phyloP scores from a whole-genome alignment of 2,329 filamentous ascomycete species.

The Diplodia corticola region DNA sequence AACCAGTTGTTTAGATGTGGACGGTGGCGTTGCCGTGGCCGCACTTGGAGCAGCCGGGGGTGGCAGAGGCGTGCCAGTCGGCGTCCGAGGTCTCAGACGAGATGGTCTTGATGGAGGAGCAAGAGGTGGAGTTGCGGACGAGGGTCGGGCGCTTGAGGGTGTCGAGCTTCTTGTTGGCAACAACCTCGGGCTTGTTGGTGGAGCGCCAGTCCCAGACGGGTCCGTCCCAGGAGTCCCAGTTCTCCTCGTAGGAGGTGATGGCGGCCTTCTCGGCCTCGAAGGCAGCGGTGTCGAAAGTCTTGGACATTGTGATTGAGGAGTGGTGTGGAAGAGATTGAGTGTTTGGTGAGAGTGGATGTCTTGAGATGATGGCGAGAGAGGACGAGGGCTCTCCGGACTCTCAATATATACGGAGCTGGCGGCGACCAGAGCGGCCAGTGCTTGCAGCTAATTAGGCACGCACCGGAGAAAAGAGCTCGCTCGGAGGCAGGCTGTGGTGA shows the following conservation, averaged over 20 bases:
- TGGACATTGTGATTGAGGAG: slow-evolving; percentile 19
- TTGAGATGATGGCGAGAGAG: slow-evolving; percentile 80
- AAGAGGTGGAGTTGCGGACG: slow-evolving; percentile 14
- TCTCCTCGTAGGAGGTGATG: slow-evolving; percentile 28
- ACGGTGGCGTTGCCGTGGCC: slow-evolving; percentile 12
- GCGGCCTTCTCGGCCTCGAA: slow-evolving; percentile 29
- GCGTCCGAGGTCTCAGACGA: background rate
- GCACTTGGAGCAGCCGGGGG: slow-evolving; percentile 18
- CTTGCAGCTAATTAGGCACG: slow-evolving; percentile 5
- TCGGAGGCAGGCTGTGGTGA: background rate
- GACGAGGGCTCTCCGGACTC: background rate
- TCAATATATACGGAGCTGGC: slow-evolving; percentile 19
- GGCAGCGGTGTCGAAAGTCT: slow-evolving; percentile 26
- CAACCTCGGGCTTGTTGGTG: slow-evolving; percentile 18
- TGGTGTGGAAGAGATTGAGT: slow-evolving; percentile 28
- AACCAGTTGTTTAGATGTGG: slow-evolving; percentile 6
- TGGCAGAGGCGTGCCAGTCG: slow-evolving; percentile 17
- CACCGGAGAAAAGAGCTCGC: background rate
- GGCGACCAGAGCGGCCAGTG: slow-evolving; percentile 16
- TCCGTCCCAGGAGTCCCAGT: slow-evolving; percentile 25
- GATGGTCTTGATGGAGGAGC: slow-evolving; percentile 18
- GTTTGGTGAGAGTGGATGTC: slow-evolving; percentile 71
- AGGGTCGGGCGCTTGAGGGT: slow-evolving; percentile 20
- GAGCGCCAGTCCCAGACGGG: slow-evolving; percentile 22
- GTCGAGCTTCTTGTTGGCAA: slow-evolving; percentile 16